Evolutionary conservation across 805 yeast species (phyloP).

Genomic region (Kluyveromyces lactis): DNA sequence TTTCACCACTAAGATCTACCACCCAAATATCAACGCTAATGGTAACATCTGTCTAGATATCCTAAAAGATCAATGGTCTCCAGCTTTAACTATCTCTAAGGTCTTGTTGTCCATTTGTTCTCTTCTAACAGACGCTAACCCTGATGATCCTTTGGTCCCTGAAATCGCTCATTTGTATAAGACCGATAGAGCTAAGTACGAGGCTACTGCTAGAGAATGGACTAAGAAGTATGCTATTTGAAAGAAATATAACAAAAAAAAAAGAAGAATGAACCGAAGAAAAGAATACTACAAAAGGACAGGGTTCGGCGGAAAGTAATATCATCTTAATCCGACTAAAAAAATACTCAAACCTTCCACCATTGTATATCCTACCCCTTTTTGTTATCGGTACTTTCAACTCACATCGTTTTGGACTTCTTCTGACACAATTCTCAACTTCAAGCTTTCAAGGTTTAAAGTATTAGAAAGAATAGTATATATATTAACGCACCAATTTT

Average conservation of each 20-base stretch:
- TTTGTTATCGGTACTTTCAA: too few species aligned
- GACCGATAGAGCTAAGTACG: conserved; percentile 88
- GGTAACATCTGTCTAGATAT: conserved; percentile 97
- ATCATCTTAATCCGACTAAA: too few species aligned
- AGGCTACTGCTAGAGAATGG: conserved; percentile 97
- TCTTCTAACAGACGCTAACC: conserved; percentile 93
- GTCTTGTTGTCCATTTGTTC: conserved; percentile 93
- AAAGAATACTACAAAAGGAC: too few species aligned
- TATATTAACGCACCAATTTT: too few species aligned
- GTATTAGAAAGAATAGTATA: too few species aligned
- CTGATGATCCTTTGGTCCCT: conserved; percentile 98
- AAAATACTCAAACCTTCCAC: too few species aligned
- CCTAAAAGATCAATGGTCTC: conserved; percentile 98
- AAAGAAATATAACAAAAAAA: too few species aligned
- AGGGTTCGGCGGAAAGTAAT: too few species aligned
- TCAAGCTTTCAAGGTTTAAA: too few species aligned
- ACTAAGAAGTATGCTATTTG: conserved; percentile 94
- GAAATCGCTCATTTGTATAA: conserved; percentile 96
- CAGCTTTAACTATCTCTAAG: conserved; percentile 93
- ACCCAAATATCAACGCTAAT: conserved; percentile 91
- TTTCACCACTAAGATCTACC: conserved; percentile 93
- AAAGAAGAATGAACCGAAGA: conserved; percentile 10
- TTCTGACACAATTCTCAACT: too few species aligned
- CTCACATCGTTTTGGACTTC: too few species aligned
- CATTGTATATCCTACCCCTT: too few species aligned